phyloP scores from a whole-genome alignment of 2,329 filamentous ascomycete genomes.

The Stenocarpella maydis region DNA sequence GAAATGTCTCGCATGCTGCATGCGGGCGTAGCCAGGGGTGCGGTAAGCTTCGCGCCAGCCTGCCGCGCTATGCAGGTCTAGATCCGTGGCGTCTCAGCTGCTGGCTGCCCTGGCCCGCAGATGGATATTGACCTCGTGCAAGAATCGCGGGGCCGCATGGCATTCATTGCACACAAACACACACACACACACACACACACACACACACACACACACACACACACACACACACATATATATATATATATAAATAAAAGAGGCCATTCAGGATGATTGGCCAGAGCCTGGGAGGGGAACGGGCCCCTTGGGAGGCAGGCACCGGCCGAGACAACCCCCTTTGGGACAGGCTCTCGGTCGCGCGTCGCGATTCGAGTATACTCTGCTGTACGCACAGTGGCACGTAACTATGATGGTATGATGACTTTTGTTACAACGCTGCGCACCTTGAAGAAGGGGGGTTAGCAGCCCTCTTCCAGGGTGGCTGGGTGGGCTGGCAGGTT shows the following conservation, averaged over 20 bases:
- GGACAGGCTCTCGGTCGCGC: neutral
- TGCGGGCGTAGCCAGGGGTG: slow-evolving; percentile 8
- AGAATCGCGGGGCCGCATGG: neutral
- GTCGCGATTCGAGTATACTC: neutral
- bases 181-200: too few relatives aligned
- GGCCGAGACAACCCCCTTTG: slow-evolving; percentile 15
- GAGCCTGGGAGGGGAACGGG: neutral
- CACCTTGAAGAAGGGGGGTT: too few relatives aligned
- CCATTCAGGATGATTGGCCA: neutral
- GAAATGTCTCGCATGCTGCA: slow-evolving; percentile 21
- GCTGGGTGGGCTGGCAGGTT: too few relatives aligned
- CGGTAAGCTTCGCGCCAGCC: slow-evolving; percentile 10
- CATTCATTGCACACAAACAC: neutral
- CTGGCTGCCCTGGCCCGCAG: too few relatives aligned
- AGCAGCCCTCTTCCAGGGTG: neutral
- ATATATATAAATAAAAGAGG: neutral
- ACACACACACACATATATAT: too few relatives aligned
- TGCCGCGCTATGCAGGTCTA: slow-evolving; percentile 14
- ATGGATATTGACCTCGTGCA: slow-evolving; percentile 3
- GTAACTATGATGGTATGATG: slow-evolving; percentile 23
- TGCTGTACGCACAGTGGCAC: neutral
- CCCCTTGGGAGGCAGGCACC: neutral
- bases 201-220: too few relatives aligned
- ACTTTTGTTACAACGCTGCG: neutral
- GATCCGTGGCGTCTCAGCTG: neutral